Evolutionary conservation across 1,284 basidiomycete genomes (phyloP).

Genomic region (Xanthoconium separans): DNA sequence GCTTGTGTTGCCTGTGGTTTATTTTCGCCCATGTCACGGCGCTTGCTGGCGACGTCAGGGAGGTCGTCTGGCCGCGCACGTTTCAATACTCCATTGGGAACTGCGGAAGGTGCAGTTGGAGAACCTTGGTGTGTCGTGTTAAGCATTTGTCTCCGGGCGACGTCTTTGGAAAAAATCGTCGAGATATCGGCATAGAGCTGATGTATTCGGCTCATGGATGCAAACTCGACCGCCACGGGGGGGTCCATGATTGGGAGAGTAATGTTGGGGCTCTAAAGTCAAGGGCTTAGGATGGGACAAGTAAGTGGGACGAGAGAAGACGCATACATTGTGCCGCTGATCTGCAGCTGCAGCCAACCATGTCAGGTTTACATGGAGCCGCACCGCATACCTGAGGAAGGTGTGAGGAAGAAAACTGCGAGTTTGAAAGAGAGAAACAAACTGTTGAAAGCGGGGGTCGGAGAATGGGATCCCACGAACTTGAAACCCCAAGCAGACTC

Average conservation of each 20-base stretch:
- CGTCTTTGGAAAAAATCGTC: slow-evolving; percentile 60
- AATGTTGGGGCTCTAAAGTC: slow-evolving; percentile 32
- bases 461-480: slow-evolving; percentile 44
- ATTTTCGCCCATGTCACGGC: slow-evolving; percentile 68
- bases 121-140: slow-evolving; percentile 18
- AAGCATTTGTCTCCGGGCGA: slow-evolving; percentile 46
- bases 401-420: slow-evolving; percentile 8
- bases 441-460: slow-evolving; percentile 61
- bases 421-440: slow-evolving; percentile 28
- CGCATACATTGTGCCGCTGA: slow-evolving; percentile 47
- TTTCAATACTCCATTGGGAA: slow-evolving; percentile 43
- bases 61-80: slow-evolving; percentile 59
- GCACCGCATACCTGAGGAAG: slow-evolving; percentile 48
- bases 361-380: slow-evolving; percentile 63
- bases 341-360: slow-evolving; percentile 69
- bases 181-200: slow-evolving; percentile 63
- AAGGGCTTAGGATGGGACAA: slow-evolving; percentile 7
- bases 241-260: slow-evolving; percentile 56
- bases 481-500: slow-evolving; percentile 59
- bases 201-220: slow-evolving; percentile 55
- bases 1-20: slow-evolving; percentile 36
- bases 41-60: slow-evolving; percentile 47
- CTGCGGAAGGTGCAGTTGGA: slow-evolving; percentile 15
- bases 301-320: neutral
- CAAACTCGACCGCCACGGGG: slow-evolving; percentile 51